These are phyloP conservation scores for Hansenula lynferdii DNA, from an alignment of 1,139 yeast species.

Conservation along the genomic window DNA sequence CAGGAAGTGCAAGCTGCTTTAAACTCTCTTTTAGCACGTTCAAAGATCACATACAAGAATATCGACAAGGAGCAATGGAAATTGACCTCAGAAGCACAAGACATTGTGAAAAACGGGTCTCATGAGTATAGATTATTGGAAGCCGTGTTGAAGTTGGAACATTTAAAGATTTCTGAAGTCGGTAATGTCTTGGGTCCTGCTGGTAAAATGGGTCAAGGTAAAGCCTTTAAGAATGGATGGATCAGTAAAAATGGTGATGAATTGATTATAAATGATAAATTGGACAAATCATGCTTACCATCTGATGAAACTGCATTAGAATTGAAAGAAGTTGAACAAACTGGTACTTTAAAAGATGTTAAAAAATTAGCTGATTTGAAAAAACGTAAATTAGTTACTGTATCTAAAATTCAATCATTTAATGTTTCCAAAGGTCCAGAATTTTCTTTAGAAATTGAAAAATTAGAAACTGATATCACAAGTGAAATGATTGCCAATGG, in stretches of 20 bases:
- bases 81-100: conserved; percentile 78
- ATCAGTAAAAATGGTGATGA: conserved; percentile 80
- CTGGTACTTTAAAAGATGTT: conserved; percentile 54
- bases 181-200: conserved; percentile 69
- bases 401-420: conserved; percentile 74
- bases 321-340: conserved; percentile 48
- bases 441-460: conserved; percentile 75
- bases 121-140: conserved; percentile 85
- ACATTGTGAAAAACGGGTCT: conserved; percentile 74
- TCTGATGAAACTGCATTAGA: conserved; percentile 64
- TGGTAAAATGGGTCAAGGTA: conserved; percentile 93
- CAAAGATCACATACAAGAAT: conserved; percentile 71
- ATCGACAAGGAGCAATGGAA: conserved; percentile 74
- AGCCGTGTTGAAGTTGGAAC: conserved; percentile 70
- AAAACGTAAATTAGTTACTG: conserved; percentile 81
- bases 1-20: conserved; percentile 68
- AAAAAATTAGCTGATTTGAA: conserved; percentile 81
- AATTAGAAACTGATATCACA: conserved; percentile 89
- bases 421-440: conserved; percentile 75
- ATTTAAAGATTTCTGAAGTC: conserved; percentile 80
- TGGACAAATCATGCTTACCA: conserved; percentile 39
- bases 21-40: conserved; percentile 80
- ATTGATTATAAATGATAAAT: conserved; percentile 51
- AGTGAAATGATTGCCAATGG: conserved; percentile 83
- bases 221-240: conserved; percentile 98